Percentiles rank a stretch among this genome's conserved stretches.
phyloP scores from a whole-genome alignment of 1,284 basidiomycete genomes.

The Boletus semigastroideus region DNA sequence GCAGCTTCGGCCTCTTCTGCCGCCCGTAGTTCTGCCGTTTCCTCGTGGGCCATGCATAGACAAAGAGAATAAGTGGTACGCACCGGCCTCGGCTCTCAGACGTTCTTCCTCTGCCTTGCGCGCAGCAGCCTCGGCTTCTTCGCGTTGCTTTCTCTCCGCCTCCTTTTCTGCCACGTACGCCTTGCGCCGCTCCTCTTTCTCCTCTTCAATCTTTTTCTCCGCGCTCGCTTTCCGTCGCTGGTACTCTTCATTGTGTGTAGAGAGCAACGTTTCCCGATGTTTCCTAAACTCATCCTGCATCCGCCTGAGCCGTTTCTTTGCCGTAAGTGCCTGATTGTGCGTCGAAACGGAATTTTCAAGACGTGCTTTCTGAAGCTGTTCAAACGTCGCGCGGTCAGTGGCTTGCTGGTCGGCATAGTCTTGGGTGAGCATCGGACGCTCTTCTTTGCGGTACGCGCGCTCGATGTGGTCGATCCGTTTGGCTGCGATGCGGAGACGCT shows the following conservation, averaged over 20 bases:
- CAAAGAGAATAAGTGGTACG: neutral
- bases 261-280: conserved; percentile 61
- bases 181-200: conserved; percentile 76
- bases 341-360: conserved; percentile 60
- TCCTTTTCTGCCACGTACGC: conserved; percentile 57
- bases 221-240: conserved; percentile 62
- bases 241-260: conserved; percentile 73
- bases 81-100: conserved; percentile 41
- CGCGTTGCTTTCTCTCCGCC: conserved; percentile 54
- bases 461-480: conserved; percentile 97
- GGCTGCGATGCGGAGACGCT: conserved; percentile 79
- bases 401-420: conserved; percentile 91
- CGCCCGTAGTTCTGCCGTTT: conserved; percentile 49
- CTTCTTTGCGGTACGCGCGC: conserved; percentile 94
- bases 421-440: conserved; percentile 80
- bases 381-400: conserved; percentile 72
- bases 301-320: conserved; percentile 76
- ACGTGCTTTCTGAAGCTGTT: conserved; percentile 61
- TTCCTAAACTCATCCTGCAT: conserved; percentile 76
- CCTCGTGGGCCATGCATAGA: neutral
- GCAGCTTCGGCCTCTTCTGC: conserved; percentile 60
- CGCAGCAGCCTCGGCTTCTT: conserved; percentile 41
- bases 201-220: conserved; percentile 75
- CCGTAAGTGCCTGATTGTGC: conserved; percentile 71
- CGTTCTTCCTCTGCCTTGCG: conserved; percentile 55